phyloP scores from a whole-genome alignment of 345 rosid species.

The Salix udensis region DNA sequence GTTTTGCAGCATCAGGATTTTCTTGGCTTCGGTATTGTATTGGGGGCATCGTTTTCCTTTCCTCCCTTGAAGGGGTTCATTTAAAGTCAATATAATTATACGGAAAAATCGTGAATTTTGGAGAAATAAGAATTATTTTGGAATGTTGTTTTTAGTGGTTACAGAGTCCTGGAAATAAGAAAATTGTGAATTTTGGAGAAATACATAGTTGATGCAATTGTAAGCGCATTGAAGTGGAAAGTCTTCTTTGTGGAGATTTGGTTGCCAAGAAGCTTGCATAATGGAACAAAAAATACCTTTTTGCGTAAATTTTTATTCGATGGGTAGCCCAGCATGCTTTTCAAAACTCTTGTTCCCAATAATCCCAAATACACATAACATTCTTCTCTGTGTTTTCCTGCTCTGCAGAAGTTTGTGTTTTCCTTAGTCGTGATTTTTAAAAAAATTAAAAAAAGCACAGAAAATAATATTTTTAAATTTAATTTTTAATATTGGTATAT shows the following conservation, averaged over 20 bases:
- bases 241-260: not conserved
- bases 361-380: not conserved
- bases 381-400: not conserved
- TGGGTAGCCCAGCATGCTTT: not conserved
- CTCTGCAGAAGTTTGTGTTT: too few species aligned
- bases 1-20: constrained; percentile 16
- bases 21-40: not conserved
- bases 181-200: too few species aligned
- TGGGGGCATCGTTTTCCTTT: not conserved
- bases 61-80: not conserved
- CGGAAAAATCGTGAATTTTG: not conserved
- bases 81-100: not conserved
- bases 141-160: not conserved
- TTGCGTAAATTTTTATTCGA: not conserved
- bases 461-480: too few species aligned
- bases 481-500: too few species aligned
- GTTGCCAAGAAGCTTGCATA: not conserved
- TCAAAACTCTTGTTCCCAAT: not conserved
- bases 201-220: not conserved
- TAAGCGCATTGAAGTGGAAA: not conserved
- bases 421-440: too few species aligned
- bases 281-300: constrained; percentile 24
- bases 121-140: too few species aligned
- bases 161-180: not conserved
- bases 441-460: too few species aligned